Conservation (phyloP, 495 filamentous ascomycete species). For the Neurospora sp. region DNA sequence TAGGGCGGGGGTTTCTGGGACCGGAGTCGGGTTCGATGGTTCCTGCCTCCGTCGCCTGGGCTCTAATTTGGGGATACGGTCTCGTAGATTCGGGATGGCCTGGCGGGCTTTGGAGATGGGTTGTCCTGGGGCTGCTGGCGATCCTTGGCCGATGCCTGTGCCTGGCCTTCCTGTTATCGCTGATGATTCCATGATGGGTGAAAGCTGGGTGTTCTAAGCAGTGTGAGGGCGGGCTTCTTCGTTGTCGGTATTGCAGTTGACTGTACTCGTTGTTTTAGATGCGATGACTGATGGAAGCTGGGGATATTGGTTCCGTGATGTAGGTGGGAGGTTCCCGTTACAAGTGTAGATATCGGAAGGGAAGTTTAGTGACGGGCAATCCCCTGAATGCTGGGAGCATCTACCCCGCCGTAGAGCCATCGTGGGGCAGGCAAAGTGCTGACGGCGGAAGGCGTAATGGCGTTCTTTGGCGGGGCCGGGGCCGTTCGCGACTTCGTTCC, state of each 20-base stretch:
- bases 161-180: slow-evolving; percentile 6
- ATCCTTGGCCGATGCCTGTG: background rate
- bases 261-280: background rate
- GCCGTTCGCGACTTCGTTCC: background rate
- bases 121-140: background rate
- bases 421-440: background rate
- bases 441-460: background rate
- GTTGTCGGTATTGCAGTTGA: background rate
- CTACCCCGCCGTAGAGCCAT: background rate
- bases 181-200: slow-evolving; percentile 9
- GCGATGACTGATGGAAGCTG: background rate
- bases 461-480: background rate
- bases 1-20: slow-evolving; percentile 62
- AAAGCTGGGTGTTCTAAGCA: slow-evolving; percentile 1
- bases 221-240: background rate
- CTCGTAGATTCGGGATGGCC: slow-evolving; percentile 46
- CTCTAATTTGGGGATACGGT: slow-evolving; percentile 59
- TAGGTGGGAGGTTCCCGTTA: background rate
- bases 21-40: slow-evolving; percentile 47
- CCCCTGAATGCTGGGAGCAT: background rate
- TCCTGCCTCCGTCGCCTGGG: slow-evolving; percentile 49
- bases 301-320: background rate
- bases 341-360: background rate
- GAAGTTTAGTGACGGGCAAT: background rate
- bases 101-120: background rate